Percentiles rank a stretch among this genome's conserved stretches.
These are phyloP conservation scores for Opeltia flavorubescens DNA, from an alignment of 495 filamentous ascomycete genomes.

Conservation along the genomic window DNA sequence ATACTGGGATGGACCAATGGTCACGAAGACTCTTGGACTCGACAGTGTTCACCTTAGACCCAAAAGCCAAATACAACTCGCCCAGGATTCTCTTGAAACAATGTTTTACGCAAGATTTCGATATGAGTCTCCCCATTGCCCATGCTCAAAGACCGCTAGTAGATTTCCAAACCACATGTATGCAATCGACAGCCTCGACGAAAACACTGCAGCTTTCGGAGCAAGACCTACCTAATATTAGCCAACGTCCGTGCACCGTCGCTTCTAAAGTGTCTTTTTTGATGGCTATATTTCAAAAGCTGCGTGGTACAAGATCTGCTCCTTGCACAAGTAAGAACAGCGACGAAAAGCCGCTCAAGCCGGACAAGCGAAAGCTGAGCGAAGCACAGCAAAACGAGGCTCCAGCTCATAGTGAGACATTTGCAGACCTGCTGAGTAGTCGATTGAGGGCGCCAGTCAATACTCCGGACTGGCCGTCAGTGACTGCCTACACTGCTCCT, in stretches of 20 bases:
- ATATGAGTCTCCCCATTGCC: no score
- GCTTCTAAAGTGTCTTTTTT: background rate
- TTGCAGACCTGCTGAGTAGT: no score
- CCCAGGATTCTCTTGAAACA: conserved; percentile 6
- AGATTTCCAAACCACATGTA: no score
- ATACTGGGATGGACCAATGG: conserved; percentile 23
- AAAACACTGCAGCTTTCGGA: conserved; percentile 20
- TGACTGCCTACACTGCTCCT: background rate
- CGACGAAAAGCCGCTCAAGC: no score
- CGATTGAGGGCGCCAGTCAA: no score
- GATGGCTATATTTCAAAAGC: conserved; percentile 10
- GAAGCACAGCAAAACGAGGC: no score
- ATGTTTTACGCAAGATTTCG: no score
- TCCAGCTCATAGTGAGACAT: no score
- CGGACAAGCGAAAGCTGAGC: no score
- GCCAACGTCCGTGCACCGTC: background rate
- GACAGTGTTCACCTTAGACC: conserved; percentile 61
- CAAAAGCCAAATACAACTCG: conserved; percentile 57
- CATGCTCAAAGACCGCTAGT: no score
- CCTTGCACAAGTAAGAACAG: conserved; percentile 5
- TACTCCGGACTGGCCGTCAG: background rate
- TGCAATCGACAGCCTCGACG: no score
- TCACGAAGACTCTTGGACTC: conserved; percentile 25
- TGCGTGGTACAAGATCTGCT: conserved; percentile 14
- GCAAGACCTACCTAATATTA: background rate